Conservation (phyloP, 1,284 basidiomycete species). For the Leccinum griseonigrum region DNA sequence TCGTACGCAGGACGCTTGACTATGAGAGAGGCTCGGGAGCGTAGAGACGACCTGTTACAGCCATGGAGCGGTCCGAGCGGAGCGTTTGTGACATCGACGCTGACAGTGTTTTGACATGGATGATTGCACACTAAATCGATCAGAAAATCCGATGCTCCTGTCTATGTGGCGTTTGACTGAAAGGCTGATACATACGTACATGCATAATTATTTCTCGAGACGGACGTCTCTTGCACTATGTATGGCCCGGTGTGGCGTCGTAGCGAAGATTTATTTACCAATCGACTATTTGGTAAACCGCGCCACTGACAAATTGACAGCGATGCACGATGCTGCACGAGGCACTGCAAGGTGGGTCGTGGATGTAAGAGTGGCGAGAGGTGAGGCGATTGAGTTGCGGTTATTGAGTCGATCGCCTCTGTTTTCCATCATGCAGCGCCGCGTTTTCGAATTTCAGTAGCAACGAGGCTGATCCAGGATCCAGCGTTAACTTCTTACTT, state of each 20-base stretch:
- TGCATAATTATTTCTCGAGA: background rate
- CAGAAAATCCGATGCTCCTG: background rate
- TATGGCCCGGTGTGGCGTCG: background rate
- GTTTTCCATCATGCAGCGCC: background rate
- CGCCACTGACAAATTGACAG: background rate
- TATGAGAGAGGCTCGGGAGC: background rate
- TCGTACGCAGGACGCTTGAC: background rate
- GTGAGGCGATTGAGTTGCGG: background rate
- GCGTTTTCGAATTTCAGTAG: background rate
- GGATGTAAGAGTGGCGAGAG: background rate
- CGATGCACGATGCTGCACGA: background rate
- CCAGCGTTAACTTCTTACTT: background rate
- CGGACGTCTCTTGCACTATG: background rate
- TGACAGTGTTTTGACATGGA: background rate
- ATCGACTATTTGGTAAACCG: background rate
- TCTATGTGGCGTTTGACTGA: background rate
- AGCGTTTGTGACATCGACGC: background rate
- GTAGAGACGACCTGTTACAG: background rate
- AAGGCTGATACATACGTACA: background rate
- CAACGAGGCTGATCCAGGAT: background rate
- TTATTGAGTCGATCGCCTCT: background rate
- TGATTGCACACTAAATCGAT: background rate
- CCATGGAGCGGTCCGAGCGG: background rate
- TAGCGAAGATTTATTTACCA: background rate
- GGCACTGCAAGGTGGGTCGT: background rate